Conservation (phyloP, 169 alveolate genomes). For the Eimeria maxima region DNA sequence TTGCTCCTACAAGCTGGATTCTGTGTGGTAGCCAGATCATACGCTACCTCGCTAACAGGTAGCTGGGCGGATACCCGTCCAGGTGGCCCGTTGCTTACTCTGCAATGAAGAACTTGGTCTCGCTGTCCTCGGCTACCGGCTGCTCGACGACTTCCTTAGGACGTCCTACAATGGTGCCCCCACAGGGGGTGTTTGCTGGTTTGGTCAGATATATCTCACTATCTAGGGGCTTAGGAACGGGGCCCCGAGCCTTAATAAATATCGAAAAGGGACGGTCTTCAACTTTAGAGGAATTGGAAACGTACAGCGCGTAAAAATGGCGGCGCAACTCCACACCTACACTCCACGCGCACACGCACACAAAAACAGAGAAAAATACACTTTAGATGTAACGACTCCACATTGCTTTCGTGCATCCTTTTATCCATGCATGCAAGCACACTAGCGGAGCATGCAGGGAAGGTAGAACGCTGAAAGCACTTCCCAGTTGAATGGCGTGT, state of each 20-base stretch:
- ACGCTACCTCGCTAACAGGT: background rate
- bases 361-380: no score
- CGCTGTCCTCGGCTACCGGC: background rate
- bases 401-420: no score
- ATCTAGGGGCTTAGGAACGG: background rate
- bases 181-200: background rate
- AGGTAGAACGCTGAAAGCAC: background rate
- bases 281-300: background rate
- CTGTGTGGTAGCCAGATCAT: no score
- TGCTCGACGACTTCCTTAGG: background rate
- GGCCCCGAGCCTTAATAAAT: slow-evolving; percentile 24
- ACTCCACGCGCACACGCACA: no score
- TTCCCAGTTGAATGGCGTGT: background rate
- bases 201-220: background rate
- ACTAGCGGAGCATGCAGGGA: no score
- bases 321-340: slow-evolving; percentile 37
- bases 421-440: no score
- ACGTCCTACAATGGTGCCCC: slow-evolving; percentile 3
- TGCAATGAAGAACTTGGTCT: background rate
- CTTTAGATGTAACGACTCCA: no score
- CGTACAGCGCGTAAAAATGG: slow-evolving; percentile 31
- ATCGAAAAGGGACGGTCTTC: slow-evolving; percentile 11
- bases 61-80: background rate
- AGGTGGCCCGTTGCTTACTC: background rate
- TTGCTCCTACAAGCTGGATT: no score